Conservation (phyloP, 805 yeast genomes). For the Starmera amethionina region DNA sequence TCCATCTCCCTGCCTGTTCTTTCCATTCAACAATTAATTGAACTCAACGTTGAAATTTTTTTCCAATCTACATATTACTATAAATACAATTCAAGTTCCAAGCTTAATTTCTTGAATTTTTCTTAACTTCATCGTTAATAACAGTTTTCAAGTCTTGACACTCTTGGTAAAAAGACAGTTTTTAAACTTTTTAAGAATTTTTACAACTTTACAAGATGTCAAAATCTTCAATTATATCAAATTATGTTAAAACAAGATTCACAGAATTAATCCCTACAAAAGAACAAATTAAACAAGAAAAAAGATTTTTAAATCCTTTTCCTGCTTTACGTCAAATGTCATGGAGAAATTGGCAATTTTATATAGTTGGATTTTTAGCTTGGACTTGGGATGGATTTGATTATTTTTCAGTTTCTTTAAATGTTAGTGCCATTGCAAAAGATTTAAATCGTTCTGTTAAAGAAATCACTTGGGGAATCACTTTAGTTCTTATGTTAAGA, state of each 20-base stretch:
- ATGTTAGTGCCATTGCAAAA: constrained; percentile 36
- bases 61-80: too few relatives aligned
- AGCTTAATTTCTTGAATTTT: too few relatives aligned
- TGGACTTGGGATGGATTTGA: constrained; percentile 66
- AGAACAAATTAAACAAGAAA: constrained; percentile 26
- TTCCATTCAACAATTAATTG: too few relatives aligned
- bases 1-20: too few relatives aligned
- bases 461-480: constrained; percentile 51
- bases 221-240: too few relatives aligned
- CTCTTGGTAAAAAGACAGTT: too few relatives aligned
- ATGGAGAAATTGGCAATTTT: constrained; percentile 44
- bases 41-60: too few relatives aligned
- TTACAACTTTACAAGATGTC: too few relatives aligned
- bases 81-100: too few relatives aligned
- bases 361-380: constrained; percentile 40
- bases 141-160: too few relatives aligned
- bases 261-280: constrained; percentile 40
- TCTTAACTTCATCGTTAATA: too few relatives aligned
- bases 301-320: constrained; percentile 48
- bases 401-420: constrained; percentile 47
- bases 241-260: constrained; percentile 27
- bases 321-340: constrained; percentile 41
- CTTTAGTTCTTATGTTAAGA: constrained; percentile 58
- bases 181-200: too few relatives aligned
- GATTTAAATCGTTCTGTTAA: constrained; percentile 33